A percentile compares a stretch with the other conserved stretches of the same genome.
These are phyloP conservation scores for Agaricus blazei DNA, from an alignment of 768 basidiomycete genomes.

Conservation along the genomic window DNA sequence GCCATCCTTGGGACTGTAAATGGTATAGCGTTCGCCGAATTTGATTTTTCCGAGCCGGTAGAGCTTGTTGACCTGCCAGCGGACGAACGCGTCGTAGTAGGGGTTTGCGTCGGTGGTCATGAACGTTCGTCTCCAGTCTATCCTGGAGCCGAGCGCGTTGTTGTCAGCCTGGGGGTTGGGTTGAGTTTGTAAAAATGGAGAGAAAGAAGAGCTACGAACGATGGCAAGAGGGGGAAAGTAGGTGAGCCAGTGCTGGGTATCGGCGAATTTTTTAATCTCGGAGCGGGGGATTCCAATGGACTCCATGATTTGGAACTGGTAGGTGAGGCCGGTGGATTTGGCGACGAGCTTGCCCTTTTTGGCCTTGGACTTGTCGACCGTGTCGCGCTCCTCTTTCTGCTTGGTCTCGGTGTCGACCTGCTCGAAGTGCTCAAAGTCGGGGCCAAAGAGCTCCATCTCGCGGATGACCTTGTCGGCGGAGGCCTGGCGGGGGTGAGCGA, in stretches of 20 bases:
- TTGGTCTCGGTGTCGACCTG: conserved; percentile 40
- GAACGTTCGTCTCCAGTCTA: conserved; percentile 96
- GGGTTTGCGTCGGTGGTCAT: conserved; percentile 94
- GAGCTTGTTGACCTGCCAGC: conserved; percentile 97
- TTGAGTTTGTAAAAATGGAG: background rate
- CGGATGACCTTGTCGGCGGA: conserved; percentile 97
- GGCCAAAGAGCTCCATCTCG: conserved; percentile 94
- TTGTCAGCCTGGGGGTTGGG: conserved; percentile 48
- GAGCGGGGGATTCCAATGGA: conserved; percentile 82
- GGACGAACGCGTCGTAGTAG: conserved; percentile 94
- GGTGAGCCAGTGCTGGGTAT: conserved; percentile 88
- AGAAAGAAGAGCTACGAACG: conserved; percentile 35
- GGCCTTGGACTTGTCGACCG: conserved; percentile 63
- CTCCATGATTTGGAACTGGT: conserved; percentile 99
- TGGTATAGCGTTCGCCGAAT: conserved; percentile 96
- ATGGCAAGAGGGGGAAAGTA: conserved; percentile 96
- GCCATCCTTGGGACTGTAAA: conserved; percentile 97
- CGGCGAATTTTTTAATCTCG: conserved; percentile 95
- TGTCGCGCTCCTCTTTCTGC: conserved; percentile 36
- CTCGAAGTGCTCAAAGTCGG: conserved; percentile 74
- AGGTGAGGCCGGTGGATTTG: conserved; percentile 89
- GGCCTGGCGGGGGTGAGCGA: conserved; percentile 44
- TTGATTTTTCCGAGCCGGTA: conserved; percentile 87
- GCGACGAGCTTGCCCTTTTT: conserved; percentile 95
- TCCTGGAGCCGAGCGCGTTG: conserved; percentile 84